Evolutionary conservation across 2,329 filamentous ascomycete genomes (phyloP).

Genomic region (Mycosphaerella sp.): DNA sequence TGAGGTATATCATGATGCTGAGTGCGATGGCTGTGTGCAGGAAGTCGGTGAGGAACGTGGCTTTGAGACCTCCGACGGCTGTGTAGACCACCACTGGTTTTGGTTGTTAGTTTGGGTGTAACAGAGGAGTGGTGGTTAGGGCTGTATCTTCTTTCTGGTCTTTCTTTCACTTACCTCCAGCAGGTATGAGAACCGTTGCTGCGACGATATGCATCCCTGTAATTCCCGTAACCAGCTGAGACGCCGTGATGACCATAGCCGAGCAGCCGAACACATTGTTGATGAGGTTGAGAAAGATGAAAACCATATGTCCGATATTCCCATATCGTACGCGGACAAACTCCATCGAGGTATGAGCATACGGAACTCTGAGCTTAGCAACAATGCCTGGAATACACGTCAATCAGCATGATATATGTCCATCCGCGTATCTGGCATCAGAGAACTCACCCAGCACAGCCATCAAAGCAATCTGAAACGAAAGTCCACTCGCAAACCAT

Average conservation of each 20-base stretch:
- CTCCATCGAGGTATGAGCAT: slow-evolving; percentile 48
- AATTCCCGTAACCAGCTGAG: slow-evolving; percentile 30
- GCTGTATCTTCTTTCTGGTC: no score
- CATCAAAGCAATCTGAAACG: slow-evolving; percentile 48
- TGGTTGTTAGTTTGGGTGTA: neutral
- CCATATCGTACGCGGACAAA: slow-evolving; percentile 41
- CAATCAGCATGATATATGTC: neutral
- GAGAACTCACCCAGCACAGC: slow-evolving; percentile 36
- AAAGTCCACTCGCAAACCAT: slow-evolving; percentile 38
- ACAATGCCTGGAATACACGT: slow-evolving; percentile 38
- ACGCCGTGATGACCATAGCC: slow-evolving; percentile 28
- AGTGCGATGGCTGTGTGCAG: slow-evolving; percentile 45
- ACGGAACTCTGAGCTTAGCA: slow-evolving; percentile 47
- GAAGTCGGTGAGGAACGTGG: slow-evolving; percentile 46
- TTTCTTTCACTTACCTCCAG: slow-evolving; percentile 42
- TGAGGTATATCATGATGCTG: slow-evolving; percentile 46
- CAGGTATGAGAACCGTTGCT: slow-evolving; percentile 42
- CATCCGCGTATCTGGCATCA: neutral
- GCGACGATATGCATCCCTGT: slow-evolving; percentile 46
- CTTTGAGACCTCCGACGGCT: slow-evolving; percentile 45
- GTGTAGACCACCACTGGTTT: slow-evolving; percentile 44
- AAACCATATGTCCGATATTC: slow-evolving; percentile 24
- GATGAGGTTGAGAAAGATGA: slow-evolving; percentile 27
- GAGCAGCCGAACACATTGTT: slow-evolving; percentile 37
- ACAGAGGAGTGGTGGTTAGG: neutral